Base-by-base conservation (phyloP, 2,329 filamentous ascomycete species). In the Aspergillus arachidicola region DNA sequence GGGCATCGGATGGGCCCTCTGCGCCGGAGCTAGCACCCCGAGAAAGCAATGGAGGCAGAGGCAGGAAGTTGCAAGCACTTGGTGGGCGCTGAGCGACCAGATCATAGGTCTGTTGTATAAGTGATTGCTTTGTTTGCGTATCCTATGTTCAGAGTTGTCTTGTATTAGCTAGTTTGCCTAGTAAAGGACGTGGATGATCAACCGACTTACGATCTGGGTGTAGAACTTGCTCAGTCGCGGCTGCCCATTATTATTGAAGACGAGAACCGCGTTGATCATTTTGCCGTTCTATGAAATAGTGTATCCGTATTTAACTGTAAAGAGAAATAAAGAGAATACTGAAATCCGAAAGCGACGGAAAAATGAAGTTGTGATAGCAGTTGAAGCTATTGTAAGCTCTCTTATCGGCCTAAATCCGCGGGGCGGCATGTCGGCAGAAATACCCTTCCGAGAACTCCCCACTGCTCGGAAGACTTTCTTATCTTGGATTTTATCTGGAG, bases 211-310 rank as follows among this genome's bases (percentile, higher is more conserved):
- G 69, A 99, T 88, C 78, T 98, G 94, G 2, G 94, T 97, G 79
- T 99, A 99, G 84, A 99, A 99, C 75, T 98, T 98, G 72, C 94
- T 98, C 77, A 99, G 86, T 61, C 95, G 91, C 43, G 95, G 94
- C 80, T 99, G 94, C 68, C 95, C 95, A 72, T 94, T 93, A 83
- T 97, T 97, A 76, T 99, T 99, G 85, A 99, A 99, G 77, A 99
- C 94, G 69, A 99, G 85, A 66, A 99, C 94, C 36, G 96, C 95
- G 84, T 97, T 99, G 80, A 99, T 98, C 95, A 99, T 99, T 70
- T 68, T 76, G 67, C 38, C 10, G 9, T 23, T 55, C 11, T 55
- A 21, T 38, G 9, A 12, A 5, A 23, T 36, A 38, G n/a, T n/a
- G 10, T 54, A 2, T 34, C 19, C 36, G 4, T 28, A 12, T 6